These are phyloP conservation scores for Lepidium sativum DNA, from an alignment of 345 rosid genomes.

Conservation along the genomic window DNA sequence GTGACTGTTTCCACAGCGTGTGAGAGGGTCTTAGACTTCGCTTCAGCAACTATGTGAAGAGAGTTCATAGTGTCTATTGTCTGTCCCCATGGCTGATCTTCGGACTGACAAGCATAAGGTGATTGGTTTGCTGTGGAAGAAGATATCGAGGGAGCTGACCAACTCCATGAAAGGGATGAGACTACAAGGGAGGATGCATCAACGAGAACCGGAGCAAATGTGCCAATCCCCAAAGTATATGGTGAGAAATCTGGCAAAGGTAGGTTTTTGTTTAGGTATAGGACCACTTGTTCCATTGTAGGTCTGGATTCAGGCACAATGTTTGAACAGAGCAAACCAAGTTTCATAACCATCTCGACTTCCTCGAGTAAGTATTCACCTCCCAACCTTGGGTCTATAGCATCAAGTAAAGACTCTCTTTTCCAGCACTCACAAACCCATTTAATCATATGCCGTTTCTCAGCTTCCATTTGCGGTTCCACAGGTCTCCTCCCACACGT, in stretches of 20 bases:
- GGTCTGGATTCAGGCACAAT: conserved; percentile 33
- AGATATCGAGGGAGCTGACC: conserved; percentile 14
- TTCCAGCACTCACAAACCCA: conserved; percentile 35
- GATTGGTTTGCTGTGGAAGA: conserved; percentile 16
- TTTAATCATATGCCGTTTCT: conserved; percentile 29
- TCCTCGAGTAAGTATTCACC: conserved; percentile 25
- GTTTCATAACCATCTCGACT: conserved; percentile 41
- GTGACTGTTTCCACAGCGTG: neutral
- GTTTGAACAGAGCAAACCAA: conserved; percentile 40
- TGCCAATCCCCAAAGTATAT: conserved; percentile 24
- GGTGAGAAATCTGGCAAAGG: conserved; percentile 29
- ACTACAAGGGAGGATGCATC: conserved; percentile 19
- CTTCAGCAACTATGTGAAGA: conserved; percentile 14
- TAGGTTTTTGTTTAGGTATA: conserved; percentile 22
- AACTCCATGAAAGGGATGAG: conserved; percentile 22
- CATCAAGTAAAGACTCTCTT: conserved; percentile 31
- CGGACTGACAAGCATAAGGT: conserved; percentile 5
- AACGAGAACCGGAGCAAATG: conserved; percentile 25
- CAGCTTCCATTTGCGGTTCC: conserved; percentile 35
- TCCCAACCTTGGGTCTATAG: conserved; percentile 31
- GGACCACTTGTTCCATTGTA: conserved; percentile 35
- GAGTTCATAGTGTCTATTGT: conserved; percentile 19
- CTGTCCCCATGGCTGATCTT: conserved; percentile 26
- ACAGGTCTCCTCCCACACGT: conserved; percentile 60
- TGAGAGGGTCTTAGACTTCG: neutral